Base-by-base conservation (phyloP, 352 stramenopile genomes). In the Globisporangium takayamanum region DNA sequence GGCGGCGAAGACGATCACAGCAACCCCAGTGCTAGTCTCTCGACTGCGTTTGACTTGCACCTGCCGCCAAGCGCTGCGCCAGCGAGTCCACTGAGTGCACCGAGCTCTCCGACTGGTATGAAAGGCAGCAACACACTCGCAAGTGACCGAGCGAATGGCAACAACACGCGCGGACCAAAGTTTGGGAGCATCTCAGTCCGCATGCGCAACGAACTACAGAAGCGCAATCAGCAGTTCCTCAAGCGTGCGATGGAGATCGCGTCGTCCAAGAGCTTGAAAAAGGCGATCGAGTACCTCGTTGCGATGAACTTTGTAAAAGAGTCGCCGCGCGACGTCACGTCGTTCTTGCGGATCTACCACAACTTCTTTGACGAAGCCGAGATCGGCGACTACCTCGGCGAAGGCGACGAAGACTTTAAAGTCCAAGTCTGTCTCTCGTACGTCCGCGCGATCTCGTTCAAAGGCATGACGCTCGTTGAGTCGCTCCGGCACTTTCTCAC, bases 401-500 rank as follows among this genome's bases (percentile, higher is more conserved):
- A 98, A 69, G 73, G 75, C 5, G 82, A 92, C 57, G 89, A 96
- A 69, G 82, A 95, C 41, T 87, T 88, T 57, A 94, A 92, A 64
- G 77, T 92, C 0, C 83, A 98, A 56, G 92, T 99, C 63, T 89
- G 96, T 4, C 83, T 98, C 59, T 91, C 94, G 25, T 99, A 98
- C 55, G 87, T 98, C 5, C 85, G 96, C 42, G 95, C 94, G 0
- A 98, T 98, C 48, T 98, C 87, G 18, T 99, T 99, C 78, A 96
- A 97, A 57, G 96, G 94, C 1, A 98, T 99, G 93, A 98, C 92
- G 28, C 79, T 99, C 20, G 96, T 99, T 18, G 83, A 98, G 68
- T 98, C 94, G 5, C 72, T 99, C 5, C 81, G 97, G 1, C 93
- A 99, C 67, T 98, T 99, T 44, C 73, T 99, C 26, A 99, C 97